Evolutionary conservation across 345 rosid species (phyloP).

Genomic region (Draba incana): DNA sequence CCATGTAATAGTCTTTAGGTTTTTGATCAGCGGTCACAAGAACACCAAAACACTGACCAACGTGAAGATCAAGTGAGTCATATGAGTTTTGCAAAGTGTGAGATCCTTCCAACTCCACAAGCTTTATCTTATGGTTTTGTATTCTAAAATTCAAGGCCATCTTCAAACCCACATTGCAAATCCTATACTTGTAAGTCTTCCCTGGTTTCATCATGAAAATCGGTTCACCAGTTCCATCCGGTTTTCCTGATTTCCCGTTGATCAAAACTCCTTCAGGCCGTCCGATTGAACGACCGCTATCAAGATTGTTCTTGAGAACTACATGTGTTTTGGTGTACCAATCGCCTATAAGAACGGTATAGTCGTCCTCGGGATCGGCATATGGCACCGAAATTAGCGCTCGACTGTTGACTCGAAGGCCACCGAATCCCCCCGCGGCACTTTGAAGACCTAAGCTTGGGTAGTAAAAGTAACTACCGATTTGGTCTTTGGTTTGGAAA

Average conservation of each 20-base stretch:
- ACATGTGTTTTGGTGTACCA: constrained; percentile 67
- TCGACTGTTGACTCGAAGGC: constrained; percentile 69
- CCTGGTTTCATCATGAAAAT: constrained; percentile 60
- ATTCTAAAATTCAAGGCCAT: constrained; percentile 78
- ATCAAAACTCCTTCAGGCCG: constrained; percentile 55
- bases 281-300: constrained; percentile 47
- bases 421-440: constrained; percentile 87
- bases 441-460: constrained; percentile 83
- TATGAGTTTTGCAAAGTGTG: constrained; percentile 72
- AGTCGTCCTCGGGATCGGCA: constrained; percentile 68
- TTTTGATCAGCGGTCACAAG: constrained; percentile 77
- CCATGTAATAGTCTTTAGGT: constrained; percentile 64
- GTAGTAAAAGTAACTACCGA: constrained; percentile 81
- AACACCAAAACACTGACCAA: constrained; percentile 76
- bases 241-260: constrained; percentile 52
- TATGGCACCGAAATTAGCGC: constrained; percentile 78
- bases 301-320: constrained; percentile 42
- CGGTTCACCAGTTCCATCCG: constrained; percentile 39
- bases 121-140: constrained; percentile 74
- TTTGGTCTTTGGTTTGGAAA: constrained; percentile 83
- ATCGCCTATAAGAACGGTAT: constrained; percentile 72
- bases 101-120: constrained; percentile 82
- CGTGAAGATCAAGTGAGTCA: constrained; percentile 65
- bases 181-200: constrained; percentile 70
- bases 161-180: constrained; percentile 73